Conservation (phyloP, 1,139 yeast species). For the Kluyveromyces marxianus region DNA sequence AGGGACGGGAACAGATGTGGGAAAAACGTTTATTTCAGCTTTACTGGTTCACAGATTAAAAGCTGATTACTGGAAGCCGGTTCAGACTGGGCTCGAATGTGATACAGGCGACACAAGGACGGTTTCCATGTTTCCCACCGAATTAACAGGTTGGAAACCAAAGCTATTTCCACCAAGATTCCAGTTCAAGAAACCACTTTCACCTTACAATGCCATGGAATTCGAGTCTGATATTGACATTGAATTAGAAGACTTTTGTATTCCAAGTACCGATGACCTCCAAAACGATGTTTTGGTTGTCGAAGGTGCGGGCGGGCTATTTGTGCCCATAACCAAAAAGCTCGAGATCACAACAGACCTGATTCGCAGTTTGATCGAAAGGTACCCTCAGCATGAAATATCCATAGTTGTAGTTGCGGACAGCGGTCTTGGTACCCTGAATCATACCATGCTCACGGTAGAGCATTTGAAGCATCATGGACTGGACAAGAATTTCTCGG, state of each 20-base stretch:
- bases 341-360: slow-evolving; percentile 26
- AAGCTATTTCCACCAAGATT: slow-evolving; percentile 17
- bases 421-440: slow-evolving; percentile 30
- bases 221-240: slow-evolving; percentile 12
- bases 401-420: slow-evolving; percentile 29
- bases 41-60: slow-evolving; percentile 27
- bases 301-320: slow-evolving; percentile 33
- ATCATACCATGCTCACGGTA: slow-evolving; percentile 29
- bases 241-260: slow-evolving; percentile 10
- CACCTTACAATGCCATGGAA: slow-evolving; percentile 31
- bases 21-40: slow-evolving; percentile 30
- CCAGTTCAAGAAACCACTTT: slow-evolving; percentile 24
- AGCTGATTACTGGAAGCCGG: slow-evolving; percentile 31
- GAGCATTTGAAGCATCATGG: slow-evolving; percentile 21
- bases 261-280: slow-evolving; percentile 13
- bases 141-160: slow-evolving; percentile 11
- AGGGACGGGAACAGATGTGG: slow-evolving; percentile 33
- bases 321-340: slow-evolving; percentile 27
- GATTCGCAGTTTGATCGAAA: slow-evolving; percentile 15
- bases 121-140: slow-evolving; percentile 10
- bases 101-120: slow-evolving; percentile 29
- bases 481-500: slow-evolving; percentile 17
- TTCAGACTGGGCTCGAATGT: slow-evolving; percentile 30
- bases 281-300: slow-evolving; percentile 17
- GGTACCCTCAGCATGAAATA: slow-evolving; percentile 6